Evolutionary conservation across 2,329 filamentous ascomycete genomes (phyloP).

Genomic region (Monosporascus sp.): DNA sequence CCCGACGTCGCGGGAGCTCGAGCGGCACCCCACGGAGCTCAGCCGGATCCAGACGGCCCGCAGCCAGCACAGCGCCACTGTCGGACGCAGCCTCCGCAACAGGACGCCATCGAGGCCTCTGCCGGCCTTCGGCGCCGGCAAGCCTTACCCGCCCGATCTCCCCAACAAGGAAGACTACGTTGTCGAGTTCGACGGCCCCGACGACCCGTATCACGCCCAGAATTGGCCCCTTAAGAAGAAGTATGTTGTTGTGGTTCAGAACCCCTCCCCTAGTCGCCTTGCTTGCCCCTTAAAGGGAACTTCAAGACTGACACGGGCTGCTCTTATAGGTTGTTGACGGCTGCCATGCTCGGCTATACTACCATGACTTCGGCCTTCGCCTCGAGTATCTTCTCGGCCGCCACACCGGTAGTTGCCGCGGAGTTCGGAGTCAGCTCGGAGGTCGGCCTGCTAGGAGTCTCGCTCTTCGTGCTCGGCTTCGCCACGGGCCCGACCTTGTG

Average conservation of each 20-base stretch:
- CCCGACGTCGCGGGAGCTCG: slow-evolving; percentile 63
- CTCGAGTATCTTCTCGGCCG: slow-evolving; percentile 69
- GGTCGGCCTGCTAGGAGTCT: slow-evolving; percentile 61
- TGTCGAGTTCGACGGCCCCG: slow-evolving; percentile 77
- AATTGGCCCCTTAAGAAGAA: slow-evolving; percentile 84
- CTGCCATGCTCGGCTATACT: slow-evolving; percentile 66
- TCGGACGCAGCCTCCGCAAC: slow-evolving; percentile 51
- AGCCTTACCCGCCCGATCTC: slow-evolving; percentile 65
- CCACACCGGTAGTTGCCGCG: slow-evolving; percentile 50
- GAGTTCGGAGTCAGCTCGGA: slow-evolving; percentile 58
- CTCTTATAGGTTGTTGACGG: slow-evolving; percentile 49
- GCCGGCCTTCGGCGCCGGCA: slow-evolving; percentile 66
- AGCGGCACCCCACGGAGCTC: slow-evolving; percentile 64
- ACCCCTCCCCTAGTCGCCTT: slow-evolving; percentile 1
- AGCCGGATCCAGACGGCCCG: slow-evolving; percentile 66
- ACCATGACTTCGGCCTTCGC: slow-evolving; percentile 69
- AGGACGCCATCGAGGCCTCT: slow-evolving; percentile 54
- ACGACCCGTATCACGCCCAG: slow-evolving; percentile 80
- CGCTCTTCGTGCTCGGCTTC: slow-evolving; percentile 66
- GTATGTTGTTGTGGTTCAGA: slow-evolving; percentile 37
- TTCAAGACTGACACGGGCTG: too few relatives aligned
- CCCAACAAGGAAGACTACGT: slow-evolving; percentile 73
- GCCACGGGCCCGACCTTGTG: slow-evolving; percentile 61
- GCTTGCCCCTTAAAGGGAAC: slow-evolving; percentile 6
- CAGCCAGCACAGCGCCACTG: slow-evolving; percentile 67